Evolutionary conservation across 139 green algal species (phyloP).

Genomic region (Chlamydomonas sp.): DNA sequence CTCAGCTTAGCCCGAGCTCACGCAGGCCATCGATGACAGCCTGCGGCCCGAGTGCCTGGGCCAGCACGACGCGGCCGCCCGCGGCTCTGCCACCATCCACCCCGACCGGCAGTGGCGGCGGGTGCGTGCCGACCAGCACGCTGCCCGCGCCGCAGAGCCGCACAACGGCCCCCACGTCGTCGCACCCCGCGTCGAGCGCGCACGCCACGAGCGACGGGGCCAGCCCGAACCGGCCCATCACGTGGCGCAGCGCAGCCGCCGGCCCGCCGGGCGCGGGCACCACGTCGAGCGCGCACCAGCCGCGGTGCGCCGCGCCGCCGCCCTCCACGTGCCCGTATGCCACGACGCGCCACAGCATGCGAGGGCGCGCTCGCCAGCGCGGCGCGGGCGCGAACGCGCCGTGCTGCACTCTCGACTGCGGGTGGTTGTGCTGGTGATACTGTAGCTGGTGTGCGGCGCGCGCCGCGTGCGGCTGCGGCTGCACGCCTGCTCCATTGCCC

Average conservation of each 20-base stretch:
- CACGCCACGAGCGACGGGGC: background rate
- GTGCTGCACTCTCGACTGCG: background rate
- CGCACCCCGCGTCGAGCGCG: too few species aligned
- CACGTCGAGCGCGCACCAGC: slow-evolving; percentile 8
- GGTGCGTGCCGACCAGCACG: too few species aligned
- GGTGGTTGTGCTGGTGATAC: background rate
- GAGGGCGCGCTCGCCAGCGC: background rate
- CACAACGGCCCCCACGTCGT: too few species aligned
- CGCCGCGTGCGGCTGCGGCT: background rate
- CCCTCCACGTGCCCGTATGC: background rate
- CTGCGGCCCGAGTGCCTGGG: too few species aligned
- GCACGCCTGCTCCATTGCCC: too few species aligned
- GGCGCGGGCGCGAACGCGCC: background rate
- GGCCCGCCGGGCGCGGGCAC: background rate
- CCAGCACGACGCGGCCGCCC: too few species aligned
- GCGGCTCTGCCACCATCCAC: too few species aligned
- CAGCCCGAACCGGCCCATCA: background rate
- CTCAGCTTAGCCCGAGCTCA: too few species aligned
- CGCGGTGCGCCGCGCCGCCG: background rate
- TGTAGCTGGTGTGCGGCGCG: background rate
- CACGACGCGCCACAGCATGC: background rate
- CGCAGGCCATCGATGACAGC: too few species aligned
- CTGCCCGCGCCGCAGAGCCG: too few species aligned
- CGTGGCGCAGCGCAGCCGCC: background rate
- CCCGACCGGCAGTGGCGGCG: too few species aligned